Conservation (phyloP, 2,329 filamentous ascomycete genomes). For the Myriosclerotinia scirpicola region DNA sequence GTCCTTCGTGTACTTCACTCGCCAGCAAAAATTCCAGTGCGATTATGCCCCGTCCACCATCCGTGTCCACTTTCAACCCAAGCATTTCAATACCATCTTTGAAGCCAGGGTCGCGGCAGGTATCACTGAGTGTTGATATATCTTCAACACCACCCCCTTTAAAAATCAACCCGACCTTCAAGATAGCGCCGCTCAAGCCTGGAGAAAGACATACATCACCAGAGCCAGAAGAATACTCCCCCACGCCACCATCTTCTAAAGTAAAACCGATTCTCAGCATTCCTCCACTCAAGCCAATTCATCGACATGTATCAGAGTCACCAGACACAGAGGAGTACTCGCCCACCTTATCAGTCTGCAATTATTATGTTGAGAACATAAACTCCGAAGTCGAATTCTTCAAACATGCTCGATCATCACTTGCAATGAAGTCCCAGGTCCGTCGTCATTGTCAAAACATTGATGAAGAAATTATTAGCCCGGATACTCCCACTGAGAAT, state of each 20-base stretch:
- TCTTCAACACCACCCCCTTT: conserved; percentile 27
- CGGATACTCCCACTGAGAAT: conserved; percentile 16
- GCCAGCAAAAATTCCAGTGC: conserved; percentile 18
- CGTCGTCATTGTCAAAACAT: conserved; percentile 29
- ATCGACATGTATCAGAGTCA: conserved; percentile 6
- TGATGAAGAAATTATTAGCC: conserved; percentile 10
- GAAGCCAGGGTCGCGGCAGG: not conserved
- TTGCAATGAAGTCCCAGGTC: conserved; percentile 25
- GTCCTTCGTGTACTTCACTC: conserved; percentile 25
- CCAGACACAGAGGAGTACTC: conserved; percentile 25
- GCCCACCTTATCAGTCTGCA: conserved; percentile 32
- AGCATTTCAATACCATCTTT: conserved; percentile 27
- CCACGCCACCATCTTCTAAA: conserved; percentile 29
- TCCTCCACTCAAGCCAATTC: conserved; percentile 18
- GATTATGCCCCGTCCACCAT: conserved; percentile 29
- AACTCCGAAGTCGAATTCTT: conserved; percentile 34
- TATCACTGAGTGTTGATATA: conserved; percentile 4
- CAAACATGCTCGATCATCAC: conserved; percentile 16
- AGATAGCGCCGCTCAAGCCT: conserved; percentile 23
- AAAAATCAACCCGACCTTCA: conserved; percentile 31
- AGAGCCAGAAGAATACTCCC: conserved; percentile 15
- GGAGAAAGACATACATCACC: conserved; percentile 2
- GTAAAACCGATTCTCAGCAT: conserved; percentile 30
- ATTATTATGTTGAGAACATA: conserved; percentile 30
- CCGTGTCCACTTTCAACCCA: conserved; percentile 33